Evolutionary conservation across 140 eudicot genomes (phyloP).

Genomic region (Anethum foeniculum): DNA sequence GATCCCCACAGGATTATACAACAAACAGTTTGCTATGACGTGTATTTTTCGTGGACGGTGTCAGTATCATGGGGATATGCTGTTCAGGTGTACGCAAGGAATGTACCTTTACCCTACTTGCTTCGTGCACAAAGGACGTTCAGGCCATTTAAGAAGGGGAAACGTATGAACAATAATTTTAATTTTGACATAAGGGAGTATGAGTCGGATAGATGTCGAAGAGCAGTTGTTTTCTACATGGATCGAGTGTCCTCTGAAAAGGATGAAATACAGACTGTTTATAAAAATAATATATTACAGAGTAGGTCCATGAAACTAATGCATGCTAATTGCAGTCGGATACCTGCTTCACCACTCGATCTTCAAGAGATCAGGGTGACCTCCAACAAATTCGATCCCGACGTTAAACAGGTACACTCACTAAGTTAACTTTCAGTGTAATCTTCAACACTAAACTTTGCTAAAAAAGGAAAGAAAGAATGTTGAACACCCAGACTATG

Average conservation of each 20-base stretch:
- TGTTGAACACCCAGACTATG: background rate
- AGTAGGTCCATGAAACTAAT: constrained; percentile 33
- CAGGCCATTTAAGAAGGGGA: constrained; percentile 44
- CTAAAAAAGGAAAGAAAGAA: background rate
- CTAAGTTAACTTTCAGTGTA: background rate
- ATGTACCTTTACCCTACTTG: constrained; percentile 48
- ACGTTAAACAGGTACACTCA: constrained; percentile 44
- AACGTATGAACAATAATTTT: constrained; percentile 12
- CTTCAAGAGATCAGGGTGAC: constrained; percentile 53
- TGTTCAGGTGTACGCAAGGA: constrained; percentile 38
- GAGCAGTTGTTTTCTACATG: constrained; percentile 55
- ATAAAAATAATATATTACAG: constrained; percentile 4
- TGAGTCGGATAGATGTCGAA: constrained; percentile 47
- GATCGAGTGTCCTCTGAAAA: constrained; percentile 25
- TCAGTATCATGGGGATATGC: constrained; percentile 91
- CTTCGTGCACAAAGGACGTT: constrained; percentile 57
- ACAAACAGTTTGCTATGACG: constrained; percentile 75
- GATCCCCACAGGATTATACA: constrained; percentile 73
- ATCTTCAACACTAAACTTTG: background rate
- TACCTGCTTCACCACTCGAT: constrained; percentile 42
- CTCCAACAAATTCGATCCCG: constrained; percentile 39
- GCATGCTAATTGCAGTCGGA: constrained; percentile 29
- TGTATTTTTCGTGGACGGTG: constrained; percentile 79
- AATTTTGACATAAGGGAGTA: constrained; percentile 40
- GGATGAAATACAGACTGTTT: constrained; percentile 18